Conservation (phyloP, 1,284 basidiomycete species). For the Abortiporus biennis region DNA sequence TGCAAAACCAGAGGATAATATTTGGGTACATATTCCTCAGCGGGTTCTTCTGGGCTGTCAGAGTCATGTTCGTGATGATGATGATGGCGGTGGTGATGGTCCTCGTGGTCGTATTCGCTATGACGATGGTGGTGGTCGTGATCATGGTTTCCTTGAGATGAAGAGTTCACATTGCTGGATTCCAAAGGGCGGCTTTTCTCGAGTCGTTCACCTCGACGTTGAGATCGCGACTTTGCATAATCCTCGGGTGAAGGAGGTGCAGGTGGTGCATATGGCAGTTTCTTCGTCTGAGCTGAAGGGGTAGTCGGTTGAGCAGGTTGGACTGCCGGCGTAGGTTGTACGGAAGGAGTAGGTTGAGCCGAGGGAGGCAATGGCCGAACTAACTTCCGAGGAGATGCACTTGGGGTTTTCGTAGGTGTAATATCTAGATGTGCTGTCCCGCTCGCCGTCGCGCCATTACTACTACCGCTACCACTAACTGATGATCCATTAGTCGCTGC, state of each 20-base stretch:
- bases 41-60: slow-evolving; percentile 6
- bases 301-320: background rate
- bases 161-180: too few species aligned
- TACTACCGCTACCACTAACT: too few species aligned
- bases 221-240: slow-evolving; percentile 31
- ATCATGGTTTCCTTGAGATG: too few species aligned
- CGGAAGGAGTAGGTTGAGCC: slow-evolving; percentile 25
- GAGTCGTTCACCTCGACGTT: slow-evolving; percentile 33
- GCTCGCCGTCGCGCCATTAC: too few species aligned
- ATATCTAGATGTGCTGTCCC: too few species aligned
- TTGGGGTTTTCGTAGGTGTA: too few species aligned
- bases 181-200: too few species aligned
- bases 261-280: slow-evolving; percentile 9
- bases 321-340: background rate
- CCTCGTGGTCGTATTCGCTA: too few species aligned
- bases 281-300: too few species aligned
- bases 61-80: background rate
- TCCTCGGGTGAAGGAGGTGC: slow-evolving; percentile 30
- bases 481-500: too few species aligned
- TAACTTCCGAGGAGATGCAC: too few species aligned
- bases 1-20: slow-evolving; percentile 49
- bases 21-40: slow-evolving; percentile 25
- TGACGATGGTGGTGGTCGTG: too few species aligned
- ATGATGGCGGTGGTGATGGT: background rate
- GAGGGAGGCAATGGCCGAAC: slow-evolving; percentile 1